A percentile compares a stretch with the other conserved stretches of the same genome.
Conservation (phyloP, 2,329 filamentous ascomycete genomes). For the Epichloe uncinata region DNA sequence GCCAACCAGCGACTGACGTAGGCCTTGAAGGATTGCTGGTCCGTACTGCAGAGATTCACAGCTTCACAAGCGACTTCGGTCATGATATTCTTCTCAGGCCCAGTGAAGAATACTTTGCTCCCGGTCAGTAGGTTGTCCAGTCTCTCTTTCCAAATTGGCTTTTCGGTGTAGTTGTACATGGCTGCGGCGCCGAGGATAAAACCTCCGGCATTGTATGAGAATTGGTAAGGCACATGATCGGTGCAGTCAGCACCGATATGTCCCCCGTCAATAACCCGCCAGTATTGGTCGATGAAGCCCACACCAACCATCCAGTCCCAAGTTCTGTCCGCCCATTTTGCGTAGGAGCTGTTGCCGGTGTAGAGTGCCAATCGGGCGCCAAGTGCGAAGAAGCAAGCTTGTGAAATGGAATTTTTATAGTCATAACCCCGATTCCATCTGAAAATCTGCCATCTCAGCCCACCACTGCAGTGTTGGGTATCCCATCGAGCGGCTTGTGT, state of each 20-base stretch:
- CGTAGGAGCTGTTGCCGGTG: constrained; percentile 64
- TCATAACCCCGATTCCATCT: constrained; percentile 69
- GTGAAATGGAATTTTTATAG: constrained; percentile 58
- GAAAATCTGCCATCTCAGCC: constrained; percentile 76
- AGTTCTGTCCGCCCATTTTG: constrained; percentile 59
- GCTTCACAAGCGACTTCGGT: constrained; percentile 53
- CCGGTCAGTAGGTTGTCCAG: constrained; percentile 43
- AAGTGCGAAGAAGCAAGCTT: constrained; percentile 49
- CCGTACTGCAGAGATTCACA: constrained; percentile 45
- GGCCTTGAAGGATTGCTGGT: constrained; percentile 52
- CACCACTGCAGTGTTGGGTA: constrained; percentile 52
- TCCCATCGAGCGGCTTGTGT: constrained; percentile 67
- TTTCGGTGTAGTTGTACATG: constrained; percentile 50
- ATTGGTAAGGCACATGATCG: constrained; percentile 46
- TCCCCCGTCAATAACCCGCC: constrained; percentile 52
- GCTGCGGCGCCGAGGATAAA: constrained; percentile 54
- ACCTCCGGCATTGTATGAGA: constrained; percentile 55
- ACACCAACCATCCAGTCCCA: constrained; percentile 55
- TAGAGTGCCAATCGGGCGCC: constrained; percentile 59
- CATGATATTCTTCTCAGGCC: constrained; percentile 42
- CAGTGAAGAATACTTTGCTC: constrained; percentile 40
- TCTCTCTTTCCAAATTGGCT: constrained; percentile 42
- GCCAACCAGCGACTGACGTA: constrained; percentile 50
- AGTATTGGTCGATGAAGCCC: constrained; percentile 45
- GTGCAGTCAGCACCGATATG: constrained; percentile 45